Base-by-base conservation (phyloP, 192 early-diverging fungal species). In the Dissophora ornata region DNA sequence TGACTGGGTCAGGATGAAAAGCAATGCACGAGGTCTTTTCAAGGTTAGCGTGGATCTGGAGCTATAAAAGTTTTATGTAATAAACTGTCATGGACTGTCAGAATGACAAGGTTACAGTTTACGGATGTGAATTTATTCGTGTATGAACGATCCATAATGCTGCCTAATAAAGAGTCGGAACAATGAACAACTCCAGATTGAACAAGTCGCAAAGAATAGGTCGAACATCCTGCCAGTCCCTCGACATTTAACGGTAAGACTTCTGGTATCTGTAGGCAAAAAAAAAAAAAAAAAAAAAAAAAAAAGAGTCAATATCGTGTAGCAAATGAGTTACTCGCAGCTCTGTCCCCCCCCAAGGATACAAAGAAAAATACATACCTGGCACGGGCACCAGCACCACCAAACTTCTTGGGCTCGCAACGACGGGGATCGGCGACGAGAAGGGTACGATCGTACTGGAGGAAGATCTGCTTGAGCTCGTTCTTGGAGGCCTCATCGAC, bases 331-430 rank as follows among this genome's bases (percentile, higher is more conserved):
- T n/a, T n/a, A n/a, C n/a, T n/a, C n/a, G n/a, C n/a, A n/a, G n/a
- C n/a, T n/a, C n/a, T n/a, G n/a, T n/a, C n/a, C n/a, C n/a, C n/a
- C n/a, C n/a, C n/a, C n/a, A n/a, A n/a, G n/a, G n/a, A n/a, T n/a
- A n/a, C n/a, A n/a, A n/a, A n/a, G n/a, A 56, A 36, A 22, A 50
- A 32, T 19, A 19, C 47, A 62, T 87, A 93, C 81, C 96, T 92
- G 77, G 97, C 92, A 86, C 97, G 95, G 83, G 97, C 97, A 94
- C 97, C 97, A 69, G 86, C 86, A 90, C 97, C 97, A 86, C 96
- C 97, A 81, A 99, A 99, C 91, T 98, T 99, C 96, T 99, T 99
- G 86, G 97, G 94, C 84, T 99, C 97, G 86, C 93, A 95, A 79
- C 97, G 96, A 86, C 97, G 95, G 66, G 96, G 96, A 84, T 98